Percentiles rank a stretch among this genome's conserved stretches.
phyloP scores from a whole-genome alignment of 2,329 filamentous ascomycete species.

The Rutstroemia sp. region DNA sequence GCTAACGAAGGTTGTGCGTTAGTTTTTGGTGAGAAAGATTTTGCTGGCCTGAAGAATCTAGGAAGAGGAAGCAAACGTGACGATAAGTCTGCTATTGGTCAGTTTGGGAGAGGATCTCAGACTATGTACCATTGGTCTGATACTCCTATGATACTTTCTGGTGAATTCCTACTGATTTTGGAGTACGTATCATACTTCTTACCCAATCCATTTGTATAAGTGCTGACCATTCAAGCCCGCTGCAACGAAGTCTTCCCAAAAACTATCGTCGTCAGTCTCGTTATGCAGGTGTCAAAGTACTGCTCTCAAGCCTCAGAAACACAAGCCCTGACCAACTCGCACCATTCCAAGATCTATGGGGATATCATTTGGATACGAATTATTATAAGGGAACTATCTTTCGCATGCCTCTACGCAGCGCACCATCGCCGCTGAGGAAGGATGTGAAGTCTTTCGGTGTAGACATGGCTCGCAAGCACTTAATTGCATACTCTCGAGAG shows the following conservation, averaged over 20 bases:
- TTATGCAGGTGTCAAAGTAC: slow-evolving; percentile 18
- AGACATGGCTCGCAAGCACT: neutral
- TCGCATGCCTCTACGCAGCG: slow-evolving; percentile 21
- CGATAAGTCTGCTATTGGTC: slow-evolving; percentile 26
- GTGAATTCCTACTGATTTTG: slow-evolving; percentile 28
- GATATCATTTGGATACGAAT: slow-evolving; percentile 15
- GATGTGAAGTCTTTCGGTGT: neutral
- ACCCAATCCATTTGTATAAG: neutral
- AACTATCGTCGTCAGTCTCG: slow-evolving; percentile 15
- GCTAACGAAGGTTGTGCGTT: neutral
- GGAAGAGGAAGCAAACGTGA: slow-evolving; percentile 29
- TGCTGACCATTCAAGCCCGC: slow-evolving; percentile 16
- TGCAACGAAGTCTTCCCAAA: slow-evolving; percentile 20
- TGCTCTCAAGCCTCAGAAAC: slow-evolving; percentile 17
- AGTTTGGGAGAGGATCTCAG: slow-evolving; percentile 31
- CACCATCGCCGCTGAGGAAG: neutral
- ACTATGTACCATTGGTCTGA: slow-evolving; percentile 33
- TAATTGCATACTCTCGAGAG: slow-evolving; percentile 20
- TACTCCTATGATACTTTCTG: slow-evolving; percentile 30
- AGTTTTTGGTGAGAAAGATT: slow-evolving; percentile 28
- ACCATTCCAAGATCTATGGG: slow-evolving; percentile 22
- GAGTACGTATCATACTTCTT: slow-evolving; percentile 21
- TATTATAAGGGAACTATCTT: slow-evolving; percentile 25
- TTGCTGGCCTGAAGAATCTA: slow-evolving; percentile 28
- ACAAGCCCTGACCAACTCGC: slow-evolving; percentile 17